Conservation (phyloP, 345 rosid species). For the Gossypium rotundifolium region DNA sequence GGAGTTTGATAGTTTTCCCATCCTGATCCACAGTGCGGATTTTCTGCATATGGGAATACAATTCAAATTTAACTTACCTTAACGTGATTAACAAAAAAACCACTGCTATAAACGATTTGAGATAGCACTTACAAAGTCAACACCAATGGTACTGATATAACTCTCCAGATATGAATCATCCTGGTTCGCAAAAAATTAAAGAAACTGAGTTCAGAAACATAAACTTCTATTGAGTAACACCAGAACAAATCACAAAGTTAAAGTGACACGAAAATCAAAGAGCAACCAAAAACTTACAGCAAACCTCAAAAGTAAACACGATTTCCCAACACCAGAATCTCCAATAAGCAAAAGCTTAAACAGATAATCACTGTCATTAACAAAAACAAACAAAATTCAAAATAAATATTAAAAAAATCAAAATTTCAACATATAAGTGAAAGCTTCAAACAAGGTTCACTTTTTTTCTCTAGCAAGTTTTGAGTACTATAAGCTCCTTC, state of each 20-base stretch:
- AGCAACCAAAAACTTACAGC: conserved; percentile 35
- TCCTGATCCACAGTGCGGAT: conserved; percentile 61
- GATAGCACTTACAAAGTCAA: conserved; percentile 49
- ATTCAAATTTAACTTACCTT: not conserved
- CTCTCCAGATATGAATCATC: conserved; percentile 71
- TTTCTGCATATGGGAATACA: conserved; percentile 27
- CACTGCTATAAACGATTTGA: not conserved
- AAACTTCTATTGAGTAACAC: not conserved
- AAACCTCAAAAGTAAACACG: conserved; percentile 49
- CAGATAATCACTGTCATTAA: conserved; percentile 48
- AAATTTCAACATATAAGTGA: conserved; percentile 2
- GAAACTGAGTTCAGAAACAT: not conserved
- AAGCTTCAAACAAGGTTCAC: not conserved
- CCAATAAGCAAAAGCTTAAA: conserved; percentile 55
- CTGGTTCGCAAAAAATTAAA: conserved; percentile 19
- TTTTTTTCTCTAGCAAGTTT: not conserved
- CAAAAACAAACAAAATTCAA: conserved; percentile 7
- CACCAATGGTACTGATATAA: conserved; percentile 78
- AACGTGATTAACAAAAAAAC: not conserved
- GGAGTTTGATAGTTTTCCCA: conserved; percentile 50
- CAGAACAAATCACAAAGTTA: not conserved
- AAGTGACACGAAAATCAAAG: not conserved
- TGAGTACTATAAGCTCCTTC: not conserved
- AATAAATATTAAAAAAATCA: not conserved
- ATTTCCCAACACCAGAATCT: conserved; percentile 56